Base-by-base conservation (phyloP, 2,329 filamentous ascomycete species). In the Delphinella strobiligena region DNA sequence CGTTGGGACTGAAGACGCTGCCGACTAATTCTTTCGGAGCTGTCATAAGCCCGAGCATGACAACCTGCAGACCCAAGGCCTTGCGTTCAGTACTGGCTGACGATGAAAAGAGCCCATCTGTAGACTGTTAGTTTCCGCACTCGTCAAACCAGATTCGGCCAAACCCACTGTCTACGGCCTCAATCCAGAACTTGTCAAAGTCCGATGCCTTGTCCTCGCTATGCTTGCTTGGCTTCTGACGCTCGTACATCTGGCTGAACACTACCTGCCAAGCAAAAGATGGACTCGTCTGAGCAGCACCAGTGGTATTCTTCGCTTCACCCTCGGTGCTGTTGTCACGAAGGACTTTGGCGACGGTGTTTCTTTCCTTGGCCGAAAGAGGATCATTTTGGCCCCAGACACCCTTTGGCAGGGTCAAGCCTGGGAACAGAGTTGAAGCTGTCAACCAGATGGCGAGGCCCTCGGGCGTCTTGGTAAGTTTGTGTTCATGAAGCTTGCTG, bases 261-360 rank as follows among this genome's bases (percentile, higher is more conserved):
- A 95, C 74, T 18, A 88, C 62, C 47, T 83, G 76, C 91, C 89
- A 95, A 1, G 86, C 84, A 56, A 93, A 93, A 51, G 87, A 84
- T 40, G 93, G 67, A 52, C 86, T 82, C 1, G 82, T 75, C 41
- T 78, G 86, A 71, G 85, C 88, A 45, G 78, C 80, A 14, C 82
- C 80, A 45, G 82, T 80, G 54, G 63, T 35, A 49, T 50, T 53
- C 11, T 27, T 27, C 4, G 40, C 41, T 10, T 33, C 51, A 34
- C 51, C 49, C 9, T 73, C 67, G 31, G 68, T 63, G 31, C 71
- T 71, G 40, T 77, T 81, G 51, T 93, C 86, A 54, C 85, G 89
- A 55, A 96, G 64, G 5, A 93, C 78, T 42, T 82, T 81, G 16
- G 80, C 76, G 32, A 96, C 66, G 34, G 75, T 71, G 4, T 71